Evolutionary conservation across 176 grass and related monocot species (phyloP), one percentile per base, ranked within the genome.

Genomic region (Triticum monococcum): DNA sequence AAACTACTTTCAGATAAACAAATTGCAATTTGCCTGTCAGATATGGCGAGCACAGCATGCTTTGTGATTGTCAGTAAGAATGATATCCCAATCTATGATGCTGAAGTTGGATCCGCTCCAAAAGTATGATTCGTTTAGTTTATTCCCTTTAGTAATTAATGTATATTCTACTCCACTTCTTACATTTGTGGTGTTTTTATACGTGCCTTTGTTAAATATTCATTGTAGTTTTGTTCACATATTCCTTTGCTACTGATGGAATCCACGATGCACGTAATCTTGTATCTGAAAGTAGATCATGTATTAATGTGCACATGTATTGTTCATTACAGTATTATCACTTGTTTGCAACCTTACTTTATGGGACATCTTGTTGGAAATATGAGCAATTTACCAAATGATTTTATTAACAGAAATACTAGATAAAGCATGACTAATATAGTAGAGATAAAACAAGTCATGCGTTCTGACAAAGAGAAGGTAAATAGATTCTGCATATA

Each of bases 31-130:
- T 79, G 57, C 40, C 9, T 12, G 4, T 61, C 77, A 72, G 62
- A 80, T 70, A 94, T 98, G 93, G 93, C 84, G 2, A 95, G 62
- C 64, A 92, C 84, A 7, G 84, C 90, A 8, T 94, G 93, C 81
- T 98, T 98, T 20, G 81, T 91, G 31, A 91, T 98, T 57, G 86
- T 94, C 59, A 88, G 88, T 77, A 95, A 90, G 71, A 94, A 98
- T 50, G 90, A 94, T 79, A 94, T 98, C 76, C 93, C 88, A 18
- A 88, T 94, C 26, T 98, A 94, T 35, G 88, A 94, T 82, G 91
- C 91, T 92, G 91, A 95, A 95, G 86, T 95, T 85, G 91, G 91
- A 45, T 98, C 88, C 64, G 86, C 88, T 43, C 80, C 84, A 57
- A 98, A 91, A 67, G 93, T 93, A 90, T 24, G 57, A 6, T 56